A percentile compares a stretch with the other conserved stretches of the same genome.
Conservation (phyloP, 2,329 filamentous ascomycete genomes). For the Alternaria longipes region DNA sequence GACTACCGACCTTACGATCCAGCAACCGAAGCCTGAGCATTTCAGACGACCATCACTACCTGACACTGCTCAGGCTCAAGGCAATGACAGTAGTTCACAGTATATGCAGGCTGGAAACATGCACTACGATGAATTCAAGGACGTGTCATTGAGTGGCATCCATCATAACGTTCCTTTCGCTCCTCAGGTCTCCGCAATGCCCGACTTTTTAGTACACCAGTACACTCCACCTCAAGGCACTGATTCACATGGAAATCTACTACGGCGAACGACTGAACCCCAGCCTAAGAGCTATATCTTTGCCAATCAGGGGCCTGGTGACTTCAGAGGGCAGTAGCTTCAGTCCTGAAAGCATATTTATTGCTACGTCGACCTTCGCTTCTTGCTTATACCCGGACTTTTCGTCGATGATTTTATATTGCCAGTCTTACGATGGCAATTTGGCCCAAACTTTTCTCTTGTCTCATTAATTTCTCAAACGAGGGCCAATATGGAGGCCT, state of each 20-base stretch:
- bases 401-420: slow-evolving; percentile 10
- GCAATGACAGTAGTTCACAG: slow-evolving; percentile 36
- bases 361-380: slow-evolving; percentile 3
- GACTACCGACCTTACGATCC: slow-evolving; percentile 45
- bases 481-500: slow-evolving; percentile 1
- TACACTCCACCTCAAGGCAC: slow-evolving; percentile 57
- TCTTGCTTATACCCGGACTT: slow-evolving; percentile 19
- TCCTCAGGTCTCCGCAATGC: slow-evolving; percentile 42
- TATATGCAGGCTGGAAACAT: slow-evolving; percentile 36
- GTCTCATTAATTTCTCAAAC: slow-evolving; percentile 2
- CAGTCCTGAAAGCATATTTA: not conserved
- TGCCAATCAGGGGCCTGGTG: slow-evolving; percentile 57
- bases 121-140: slow-evolving; percentile 43
- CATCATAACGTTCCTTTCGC: slow-evolving; percentile 47
- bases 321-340: slow-evolving; percentile 44
- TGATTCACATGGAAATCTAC: slow-evolving; percentile 40
- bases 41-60: slow-evolving; percentile 50
- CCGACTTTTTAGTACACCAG: slow-evolving; percentile 57
- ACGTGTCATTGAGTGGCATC: slow-evolving; percentile 41
- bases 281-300: slow-evolving; percentile 59
- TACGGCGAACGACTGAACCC: slow-evolving; percentile 43
- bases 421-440: not conserved
- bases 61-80: slow-evolving; percentile 36
- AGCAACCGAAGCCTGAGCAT: slow-evolving; percentile 49
- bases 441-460: slow-evolving; percentile 1